Percentiles rank a stretch among this genome's conserved stretches.
Conservation (phyloP, 805 yeast species). For the Lipomyces oligophaga region DNA sequence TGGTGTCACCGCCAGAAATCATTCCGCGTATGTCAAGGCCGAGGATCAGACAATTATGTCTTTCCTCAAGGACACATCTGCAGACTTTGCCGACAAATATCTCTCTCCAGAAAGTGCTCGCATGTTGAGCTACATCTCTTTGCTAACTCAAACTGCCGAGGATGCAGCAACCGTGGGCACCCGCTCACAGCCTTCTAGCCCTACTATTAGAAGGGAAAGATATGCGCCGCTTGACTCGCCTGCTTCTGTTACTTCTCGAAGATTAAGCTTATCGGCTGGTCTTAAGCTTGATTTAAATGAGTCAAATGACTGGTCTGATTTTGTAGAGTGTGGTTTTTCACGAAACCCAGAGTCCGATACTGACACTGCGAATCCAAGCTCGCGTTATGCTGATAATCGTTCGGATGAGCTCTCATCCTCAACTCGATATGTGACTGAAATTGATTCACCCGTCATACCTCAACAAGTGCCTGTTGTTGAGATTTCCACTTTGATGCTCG, state of each 20-base stretch:
- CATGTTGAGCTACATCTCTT: slow-evolving; percentile 1
- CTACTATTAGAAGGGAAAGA: too few species aligned
- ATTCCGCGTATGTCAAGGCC: not conserved
- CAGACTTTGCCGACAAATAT: not conserved
- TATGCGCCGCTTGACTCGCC: too few species aligned
- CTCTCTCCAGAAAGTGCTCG: slow-evolving; percentile 14
- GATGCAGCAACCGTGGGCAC: too few species aligned
- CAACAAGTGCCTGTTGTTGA: too few species aligned
- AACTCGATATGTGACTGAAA: too few species aligned
- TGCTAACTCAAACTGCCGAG: too few species aligned
- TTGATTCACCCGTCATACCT: too few species aligned
- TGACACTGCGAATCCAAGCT: not conserved
- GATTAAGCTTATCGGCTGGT: too few species aligned
- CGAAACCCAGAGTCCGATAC: not conserved
- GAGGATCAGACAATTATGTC: slow-evolving; percentile 3
- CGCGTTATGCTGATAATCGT: too few species aligned
- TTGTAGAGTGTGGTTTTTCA: not conserved
- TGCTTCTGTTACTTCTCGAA: too few species aligned
- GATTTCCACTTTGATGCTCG: slow-evolving; percentile 9
- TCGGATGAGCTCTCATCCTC: not conserved
- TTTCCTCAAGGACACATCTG: slow-evolving; percentile 3
- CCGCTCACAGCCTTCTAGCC: too few species aligned
- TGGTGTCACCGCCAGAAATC: slow-evolving; percentile 10
- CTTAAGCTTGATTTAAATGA: too few species aligned
- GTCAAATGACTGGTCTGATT: not conserved